Conservation (phyloP, 1,139 yeast species). For the Yamadazyma conglobata region DNA sequence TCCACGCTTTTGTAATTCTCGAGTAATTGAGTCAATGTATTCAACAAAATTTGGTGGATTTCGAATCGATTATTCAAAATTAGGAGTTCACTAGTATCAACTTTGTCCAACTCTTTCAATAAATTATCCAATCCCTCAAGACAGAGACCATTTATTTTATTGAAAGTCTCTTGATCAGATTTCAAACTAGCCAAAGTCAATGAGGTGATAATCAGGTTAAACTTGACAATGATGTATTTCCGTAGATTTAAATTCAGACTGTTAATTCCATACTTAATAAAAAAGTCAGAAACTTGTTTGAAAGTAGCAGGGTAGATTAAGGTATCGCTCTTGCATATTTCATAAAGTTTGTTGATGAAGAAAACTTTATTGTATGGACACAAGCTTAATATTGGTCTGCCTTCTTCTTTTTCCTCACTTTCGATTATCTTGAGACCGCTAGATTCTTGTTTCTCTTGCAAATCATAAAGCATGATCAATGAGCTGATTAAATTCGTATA, state of each 20-base stretch:
- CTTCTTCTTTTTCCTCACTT: constrained; percentile 1
- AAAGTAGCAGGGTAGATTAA: constrained; percentile 49
- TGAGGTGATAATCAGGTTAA: constrained; percentile 46
- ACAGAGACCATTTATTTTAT: constrained; percentile 19
- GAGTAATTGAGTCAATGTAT: constrained; percentile 63
- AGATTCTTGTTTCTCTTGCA: constrained; percentile 5
- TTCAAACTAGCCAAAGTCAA: constrained; percentile 41
- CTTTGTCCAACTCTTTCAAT: constrained; percentile 25
- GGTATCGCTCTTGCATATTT: constrained; percentile 49
- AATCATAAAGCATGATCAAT: constrained; percentile 32
- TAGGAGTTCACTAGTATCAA: constrained; percentile 27
- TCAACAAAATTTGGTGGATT: constrained; percentile 58
- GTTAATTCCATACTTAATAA: constrained; percentile 32
- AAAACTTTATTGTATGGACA: constrained; percentile 44
- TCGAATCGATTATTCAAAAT: constrained; percentile 58
- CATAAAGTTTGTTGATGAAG: constrained; percentile 36
- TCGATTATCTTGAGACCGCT: constrained; percentile 4
- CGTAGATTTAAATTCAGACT: constrained; percentile 9
- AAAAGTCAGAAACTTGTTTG: constrained; percentile 41
- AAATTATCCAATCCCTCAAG: constrained; percentile 31
- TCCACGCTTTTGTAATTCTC: constrained; percentile 60
- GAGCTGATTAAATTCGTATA: constrained; percentile 45
- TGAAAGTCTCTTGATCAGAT: constrained; percentile 15
- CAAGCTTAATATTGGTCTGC: constrained; percentile 2
- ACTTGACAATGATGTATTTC: constrained; percentile 32